phyloP scores from a whole-genome alignment of 441 rosid genomes.

The Macaranga tanarius region DNA sequence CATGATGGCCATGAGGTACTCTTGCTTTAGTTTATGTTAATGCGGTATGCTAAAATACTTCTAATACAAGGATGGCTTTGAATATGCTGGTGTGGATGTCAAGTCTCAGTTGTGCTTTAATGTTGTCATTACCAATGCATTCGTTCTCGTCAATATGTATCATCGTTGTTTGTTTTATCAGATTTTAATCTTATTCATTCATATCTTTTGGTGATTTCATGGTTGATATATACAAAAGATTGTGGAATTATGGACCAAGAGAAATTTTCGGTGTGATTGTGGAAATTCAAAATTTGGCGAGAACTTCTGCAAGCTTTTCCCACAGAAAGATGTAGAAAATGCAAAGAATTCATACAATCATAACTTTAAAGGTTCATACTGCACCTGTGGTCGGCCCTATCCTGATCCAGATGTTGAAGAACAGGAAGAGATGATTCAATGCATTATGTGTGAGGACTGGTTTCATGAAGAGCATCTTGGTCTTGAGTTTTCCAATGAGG shows the following conservation, averaged over 20 bases:
- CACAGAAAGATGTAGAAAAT: conserved; percentile 77
- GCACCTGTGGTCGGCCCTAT: conserved; percentile 77
- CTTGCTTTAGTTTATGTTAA: conserved; percentile 13
- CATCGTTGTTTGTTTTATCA: neutral
- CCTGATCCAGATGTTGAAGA: conserved; percentile 89
- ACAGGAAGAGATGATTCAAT: conserved; percentile 94
- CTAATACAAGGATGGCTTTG: neutral
- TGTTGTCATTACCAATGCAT: neutral
- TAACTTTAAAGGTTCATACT: conserved; percentile 85
- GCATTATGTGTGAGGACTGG: conserved; percentile 97
- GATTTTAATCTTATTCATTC: neutral
- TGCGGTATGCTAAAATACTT: neutral
- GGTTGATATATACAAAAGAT: conserved; percentile 44
- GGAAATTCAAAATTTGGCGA: conserved; percentile 88
- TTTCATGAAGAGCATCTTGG: conserved; percentile 89
- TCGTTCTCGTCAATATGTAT: neutral
- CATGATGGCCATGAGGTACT: conserved; percentile 97
- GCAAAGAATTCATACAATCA: conserved; percentile 79
- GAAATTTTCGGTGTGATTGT: conserved; percentile 85
- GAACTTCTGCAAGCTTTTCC: conserved; percentile 71
- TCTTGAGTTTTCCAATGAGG: conserved; percentile 57
- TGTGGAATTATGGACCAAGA: conserved; percentile 96
- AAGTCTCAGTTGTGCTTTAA: neutral
- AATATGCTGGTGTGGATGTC: too few relatives aligned
- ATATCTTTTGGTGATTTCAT: neutral